Conservation (phyloP, 306 rosid species). For the Fagus crenata region DNA sequence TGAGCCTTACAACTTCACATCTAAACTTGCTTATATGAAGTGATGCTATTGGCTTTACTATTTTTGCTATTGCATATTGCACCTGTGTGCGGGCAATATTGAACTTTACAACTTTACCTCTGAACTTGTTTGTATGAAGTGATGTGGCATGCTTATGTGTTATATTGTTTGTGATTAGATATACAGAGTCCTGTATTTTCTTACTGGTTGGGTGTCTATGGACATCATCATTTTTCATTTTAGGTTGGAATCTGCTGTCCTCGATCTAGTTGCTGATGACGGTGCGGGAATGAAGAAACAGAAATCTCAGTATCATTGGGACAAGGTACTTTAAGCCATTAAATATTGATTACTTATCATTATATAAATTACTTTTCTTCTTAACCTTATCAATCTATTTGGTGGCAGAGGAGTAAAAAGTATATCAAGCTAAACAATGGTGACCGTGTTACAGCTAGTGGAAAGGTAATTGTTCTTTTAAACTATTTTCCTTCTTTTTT, state of each 20-base stretch:
- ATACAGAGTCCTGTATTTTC: constrained; percentile 10
- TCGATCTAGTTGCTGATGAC: constrained; percentile 91
- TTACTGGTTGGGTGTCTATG: constrained; percentile 23
- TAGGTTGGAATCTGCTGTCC: constrained; percentile 86
- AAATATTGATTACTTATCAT: constrained; percentile 4
- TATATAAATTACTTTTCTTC: constrained; percentile 1
- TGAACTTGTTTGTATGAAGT: constrained; percentile 15
- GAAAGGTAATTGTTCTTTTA: constrained; percentile 61
- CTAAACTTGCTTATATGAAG: too few relatives aligned
- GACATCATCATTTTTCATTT: constrained; percentile 21
- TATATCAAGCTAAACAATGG: constrained; percentile 81
- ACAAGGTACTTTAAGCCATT: constrained; percentile 54
- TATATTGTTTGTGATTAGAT: constrained; percentile 15
- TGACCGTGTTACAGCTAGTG: constrained; percentile 88
- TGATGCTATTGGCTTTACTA: too few relatives aligned
- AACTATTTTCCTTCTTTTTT: constrained; percentile 1
- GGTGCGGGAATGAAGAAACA: constrained; percentile 76
- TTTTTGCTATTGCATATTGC: too few relatives aligned
- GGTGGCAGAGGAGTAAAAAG: constrained; percentile 82
- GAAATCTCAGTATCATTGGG: constrained; percentile 90
- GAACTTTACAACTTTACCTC: neutral
- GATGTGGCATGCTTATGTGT: constrained; percentile 17
- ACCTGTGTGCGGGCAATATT: too few relatives aligned
- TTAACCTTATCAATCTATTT: constrained; percentile 31
- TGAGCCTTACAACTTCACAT: too few relatives aligned